Base-by-base conservation (phyloP, 306 rosid species). In the Fragaria ananassa region DNA sequence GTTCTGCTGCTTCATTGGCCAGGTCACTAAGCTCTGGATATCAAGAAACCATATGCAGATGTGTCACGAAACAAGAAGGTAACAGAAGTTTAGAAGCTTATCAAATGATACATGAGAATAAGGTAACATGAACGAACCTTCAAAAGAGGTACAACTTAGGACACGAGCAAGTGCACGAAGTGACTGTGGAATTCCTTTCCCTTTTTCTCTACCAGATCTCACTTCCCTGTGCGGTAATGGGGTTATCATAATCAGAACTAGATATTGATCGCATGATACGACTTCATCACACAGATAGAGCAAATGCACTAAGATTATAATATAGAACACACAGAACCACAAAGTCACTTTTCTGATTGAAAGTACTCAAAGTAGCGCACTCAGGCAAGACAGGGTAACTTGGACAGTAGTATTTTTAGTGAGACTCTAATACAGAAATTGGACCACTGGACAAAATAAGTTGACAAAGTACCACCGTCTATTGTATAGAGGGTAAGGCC, bases 171-270 rank as follows among this genome's bases (percentile, higher is more conserved):
- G 80, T 57, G 98, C 97, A 46, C 90, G 90, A 74, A 91, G 88
- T 75, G 98, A 89, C 66, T 85, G 97, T 1, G 96, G 92, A 79
- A 93, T 74, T 69, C 98, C 96, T 83, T 83, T 88, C 85, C 89
- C 96, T 68, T 85, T 93, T 66, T 87, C 87, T 31, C 60, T 71
- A 77, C 81, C 81, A 21, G 83, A 82, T 71, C 66, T 83, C 76
- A 93, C 91, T 81, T 93, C 96, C 86, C 96, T 91, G 49, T 15
- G 78, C 51, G 81, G 85, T 77, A 72, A 74, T 61, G 51, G 61
- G 27, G 23, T 74, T 49, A 70, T 79, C 46, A 21, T 17, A 60
- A 65, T 19, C 23, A 35, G 34, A 63, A 54, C 29, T 41, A 31
- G 15, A 67, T 70, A 21, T 49, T 23, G 69, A 54, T 54, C 65